Base-by-base conservation (phyloP, 208 protist species). In the Leptomonas seymouri region DNA sequence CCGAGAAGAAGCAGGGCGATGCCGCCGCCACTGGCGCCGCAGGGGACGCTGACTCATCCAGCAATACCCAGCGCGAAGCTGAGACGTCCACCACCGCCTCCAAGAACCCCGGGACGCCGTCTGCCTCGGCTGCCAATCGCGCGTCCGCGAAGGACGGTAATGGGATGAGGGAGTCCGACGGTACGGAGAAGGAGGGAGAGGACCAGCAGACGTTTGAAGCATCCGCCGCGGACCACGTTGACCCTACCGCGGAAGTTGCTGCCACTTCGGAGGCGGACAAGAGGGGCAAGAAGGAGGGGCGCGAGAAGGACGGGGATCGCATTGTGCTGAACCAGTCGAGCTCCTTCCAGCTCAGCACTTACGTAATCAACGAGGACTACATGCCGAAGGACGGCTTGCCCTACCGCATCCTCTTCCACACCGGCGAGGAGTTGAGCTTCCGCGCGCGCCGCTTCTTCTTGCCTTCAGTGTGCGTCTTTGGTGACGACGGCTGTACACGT, bases 301-400 rank as follows among this genome's bases (percentile, higher is more conserved):
- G n/a, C 0, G 62, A 67, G 46, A 45, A 45, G 16, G 62, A 67
- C 50, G 49, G 31, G 49, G 23, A 48, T 48, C 39, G 41, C 34
- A 62, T 76, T 21, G 51, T 75, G 49, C 39, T 55, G 39, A 85
- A 69, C 64, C 36, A 80, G 50, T 73, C 71, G 39, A 60, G 48
- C 57, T 81, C 74, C 67, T 81, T 85, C 74, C 74, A 81, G 58
- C 69, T 81, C 42, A 59, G 69, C 62, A 62, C 62, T 5, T 72
- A 80, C 53, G 42, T 81, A 20, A 45, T 85, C 41, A 85, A 85
- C 62, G 76, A 85, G 62, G 80, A 85, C 59, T 72, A 64, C 58
- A 27, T 78, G 6, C 80, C 80, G 4, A 28, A 67, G 54, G 76
- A 77, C 3, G 80, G 80, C 14, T 16, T 85, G 20, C 39, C 48